Evolutionary conservation across 2,329 filamentous ascomycete species (phyloP).

Genomic region (Nigrospora sphaerica): DNA sequence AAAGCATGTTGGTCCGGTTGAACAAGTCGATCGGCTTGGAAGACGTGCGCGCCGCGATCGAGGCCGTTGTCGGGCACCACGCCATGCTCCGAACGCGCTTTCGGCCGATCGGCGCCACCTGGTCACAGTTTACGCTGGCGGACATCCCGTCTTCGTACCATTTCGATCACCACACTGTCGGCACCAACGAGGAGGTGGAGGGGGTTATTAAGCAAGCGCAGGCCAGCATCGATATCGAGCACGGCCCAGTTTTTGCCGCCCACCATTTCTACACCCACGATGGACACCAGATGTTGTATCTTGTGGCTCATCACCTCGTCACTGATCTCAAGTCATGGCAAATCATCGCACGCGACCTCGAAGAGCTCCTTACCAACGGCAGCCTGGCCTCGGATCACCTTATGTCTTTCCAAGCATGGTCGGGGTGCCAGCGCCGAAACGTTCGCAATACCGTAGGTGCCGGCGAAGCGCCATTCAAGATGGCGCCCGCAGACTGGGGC

Average conservation of each 20-base stretch:
- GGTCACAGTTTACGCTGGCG: constrained; percentile 37
- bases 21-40: constrained; percentile 31
- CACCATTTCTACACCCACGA: constrained; percentile 39
- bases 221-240: constrained; percentile 37
- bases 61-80: constrained; percentile 41
- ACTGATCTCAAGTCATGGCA: constrained; percentile 45
- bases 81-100: constrained; percentile 45
- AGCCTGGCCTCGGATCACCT: constrained; percentile 35
- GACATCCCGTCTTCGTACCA: constrained; percentile 33
- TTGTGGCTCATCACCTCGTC: constrained; percentile 44
- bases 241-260: constrained; percentile 42
- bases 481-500: constrained; percentile 29
- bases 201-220: constrained; percentile 33
- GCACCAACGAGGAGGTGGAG: constrained; percentile 32
- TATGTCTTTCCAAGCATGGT: constrained; percentile 43
- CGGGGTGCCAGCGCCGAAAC: constrained; percentile 34
- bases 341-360: constrained; percentile 40
- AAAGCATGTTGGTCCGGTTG: constrained; percentile 39
- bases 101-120: constrained; percentile 26
- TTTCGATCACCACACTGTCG: constrained; percentile 33
- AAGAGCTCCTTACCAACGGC: constrained; percentile 38
- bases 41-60: constrained; percentile 39
- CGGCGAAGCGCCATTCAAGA: constrained; percentile 28
- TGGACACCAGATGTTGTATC: constrained; percentile 38
- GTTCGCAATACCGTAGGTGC: constrained; percentile 19